Evolutionary conservation across 805 yeast species (phyloP).

Genomic region (Yarrowia bubula): DNA sequence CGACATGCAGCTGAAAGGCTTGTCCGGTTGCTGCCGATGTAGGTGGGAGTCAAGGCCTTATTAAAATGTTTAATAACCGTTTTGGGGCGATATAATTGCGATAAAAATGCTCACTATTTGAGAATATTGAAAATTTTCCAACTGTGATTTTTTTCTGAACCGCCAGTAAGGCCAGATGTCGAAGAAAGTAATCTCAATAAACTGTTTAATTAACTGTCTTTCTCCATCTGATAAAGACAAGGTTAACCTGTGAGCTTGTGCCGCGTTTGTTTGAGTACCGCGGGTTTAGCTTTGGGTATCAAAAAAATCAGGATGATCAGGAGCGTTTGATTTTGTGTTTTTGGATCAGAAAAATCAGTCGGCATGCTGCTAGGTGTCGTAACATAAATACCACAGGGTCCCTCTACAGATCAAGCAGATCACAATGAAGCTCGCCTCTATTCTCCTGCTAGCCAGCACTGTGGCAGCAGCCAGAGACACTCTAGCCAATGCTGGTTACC

Average conservation of each 20-base stretch:
- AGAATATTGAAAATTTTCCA: background rate
- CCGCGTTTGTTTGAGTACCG: too few species aligned
- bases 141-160: background rate
- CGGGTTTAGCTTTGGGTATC: background rate
- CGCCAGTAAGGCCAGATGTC: too few species aligned
- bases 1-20: background rate
- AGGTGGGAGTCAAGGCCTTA: background rate
- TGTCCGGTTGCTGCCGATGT: background rate
- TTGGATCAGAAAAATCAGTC: conserved; percentile 2
- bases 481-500: conserved; percentile 15
- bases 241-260: conserved; percentile 3
- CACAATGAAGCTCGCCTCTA: conserved; percentile 11
- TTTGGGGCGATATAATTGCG: background rate
- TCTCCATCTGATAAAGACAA: conserved; percentile 4
- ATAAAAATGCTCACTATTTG: background rate
- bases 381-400: conserved; percentile 4
- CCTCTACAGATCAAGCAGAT: background rate
- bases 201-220: background rate
- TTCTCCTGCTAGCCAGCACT: conserved; percentile 3
- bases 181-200: too few species aligned
- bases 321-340: background rate
- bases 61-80: background rate
- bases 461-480: conserved; percentile 8
- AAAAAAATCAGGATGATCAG: conserved; percentile 6
- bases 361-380: background rate